These are phyloP conservation scores for Aureobasidium mangrovei DNA, from an alignment of 2,329 filamentous ascomycete genomes.

Conservation along the genomic window DNA sequence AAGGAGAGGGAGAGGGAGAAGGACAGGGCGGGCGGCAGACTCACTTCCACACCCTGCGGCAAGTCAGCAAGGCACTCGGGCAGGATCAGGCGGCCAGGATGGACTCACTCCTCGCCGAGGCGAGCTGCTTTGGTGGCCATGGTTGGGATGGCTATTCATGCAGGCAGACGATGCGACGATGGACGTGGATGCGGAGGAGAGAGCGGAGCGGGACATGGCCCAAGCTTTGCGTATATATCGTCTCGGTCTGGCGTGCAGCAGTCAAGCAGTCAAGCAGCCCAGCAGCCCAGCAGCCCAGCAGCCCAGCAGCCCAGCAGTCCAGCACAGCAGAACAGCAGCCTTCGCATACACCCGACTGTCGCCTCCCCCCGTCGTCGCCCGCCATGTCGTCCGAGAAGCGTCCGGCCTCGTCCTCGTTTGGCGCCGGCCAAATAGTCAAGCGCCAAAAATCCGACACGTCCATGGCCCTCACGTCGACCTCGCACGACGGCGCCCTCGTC, in stretches of 20 bases:
- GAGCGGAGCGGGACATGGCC: neutral
- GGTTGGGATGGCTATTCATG: neutral
- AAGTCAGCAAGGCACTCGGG: constrained; percentile 24
- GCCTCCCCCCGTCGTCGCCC: neutral
- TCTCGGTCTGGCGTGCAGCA: no score
- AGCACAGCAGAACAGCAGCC: no score
- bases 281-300: no score
- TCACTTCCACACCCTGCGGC: constrained; percentile 82
- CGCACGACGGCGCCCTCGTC: constrained; percentile 54
- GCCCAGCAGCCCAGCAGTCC: no score
- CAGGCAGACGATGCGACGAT: neutral
- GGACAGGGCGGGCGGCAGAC: constrained; percentile 28
- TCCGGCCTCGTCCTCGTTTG: constrained; percentile 75
- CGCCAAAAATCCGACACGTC: constrained; percentile 64
- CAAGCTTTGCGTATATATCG: neutral
- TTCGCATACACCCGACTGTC: no score
- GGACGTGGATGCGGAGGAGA: neutral
- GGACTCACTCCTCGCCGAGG: constrained; percentile 64
- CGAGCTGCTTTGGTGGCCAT: constrained; percentile 57
- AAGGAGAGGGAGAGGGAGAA: neutral
- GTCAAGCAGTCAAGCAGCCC: no score
- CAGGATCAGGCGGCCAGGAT: constrained; percentile 16
- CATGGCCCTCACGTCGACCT: constrained; percentile 47
- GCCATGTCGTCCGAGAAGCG: constrained; percentile 58
- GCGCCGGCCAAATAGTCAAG: constrained; percentile 76